Evolutionary conservation across 352 stramenopile genomes (phyloP).

Genomic region (Globisporangium canariense): DNA sequence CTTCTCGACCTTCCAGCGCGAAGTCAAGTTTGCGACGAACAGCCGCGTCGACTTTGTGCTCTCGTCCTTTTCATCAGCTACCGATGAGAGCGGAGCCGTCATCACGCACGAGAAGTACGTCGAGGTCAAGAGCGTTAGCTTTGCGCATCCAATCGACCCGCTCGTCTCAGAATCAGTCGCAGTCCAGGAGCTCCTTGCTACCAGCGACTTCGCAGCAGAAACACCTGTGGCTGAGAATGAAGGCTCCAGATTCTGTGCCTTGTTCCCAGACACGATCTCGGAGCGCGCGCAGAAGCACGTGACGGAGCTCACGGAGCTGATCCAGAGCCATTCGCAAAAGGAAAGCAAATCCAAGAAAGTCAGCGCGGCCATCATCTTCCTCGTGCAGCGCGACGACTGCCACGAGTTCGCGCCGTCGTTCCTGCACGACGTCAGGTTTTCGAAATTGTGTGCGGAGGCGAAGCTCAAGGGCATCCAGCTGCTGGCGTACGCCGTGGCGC

Average conservation of each 20-base stretch:
- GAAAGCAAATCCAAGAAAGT: conserved; percentile 11
- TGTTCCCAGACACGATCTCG: conserved; percentile 82
- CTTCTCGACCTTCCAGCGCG: conserved; percentile 53
- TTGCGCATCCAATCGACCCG: conserved; percentile 25
- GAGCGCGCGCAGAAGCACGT: conserved; percentile 77
- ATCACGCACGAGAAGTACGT: conserved; percentile 63
- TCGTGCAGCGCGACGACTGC: conserved; percentile 81
- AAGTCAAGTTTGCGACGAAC: conserved; percentile 79
- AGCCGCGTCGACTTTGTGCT: conserved; percentile 85
- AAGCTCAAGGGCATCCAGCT: conserved; percentile 51
- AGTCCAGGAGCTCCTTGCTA: not conserved
- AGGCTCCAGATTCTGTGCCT: conserved; percentile 29
- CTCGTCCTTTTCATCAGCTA: conserved; percentile 21
- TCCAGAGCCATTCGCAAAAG: conserved; percentile 21
- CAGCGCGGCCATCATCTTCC: conserved; percentile 63
- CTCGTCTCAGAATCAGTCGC: not conserved
- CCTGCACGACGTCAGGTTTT: conserved; percentile 64
- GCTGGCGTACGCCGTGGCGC: conserved; percentile 49
- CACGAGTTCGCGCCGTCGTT: conserved; percentile 60
- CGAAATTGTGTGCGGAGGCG: conserved; percentile 49
- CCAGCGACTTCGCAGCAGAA: not conserved
- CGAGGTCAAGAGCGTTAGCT: conserved; percentile 84
- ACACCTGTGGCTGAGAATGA: not conserved
- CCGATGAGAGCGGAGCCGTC: conserved; percentile 15
- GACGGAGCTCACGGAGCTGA: conserved; percentile 60